A percentile compares a stretch with the other conserved stretches of the same genome.
Conservation (phyloP, 2,329 filamentous ascomycete genomes). For the Helminthosporium solani region DNA sequence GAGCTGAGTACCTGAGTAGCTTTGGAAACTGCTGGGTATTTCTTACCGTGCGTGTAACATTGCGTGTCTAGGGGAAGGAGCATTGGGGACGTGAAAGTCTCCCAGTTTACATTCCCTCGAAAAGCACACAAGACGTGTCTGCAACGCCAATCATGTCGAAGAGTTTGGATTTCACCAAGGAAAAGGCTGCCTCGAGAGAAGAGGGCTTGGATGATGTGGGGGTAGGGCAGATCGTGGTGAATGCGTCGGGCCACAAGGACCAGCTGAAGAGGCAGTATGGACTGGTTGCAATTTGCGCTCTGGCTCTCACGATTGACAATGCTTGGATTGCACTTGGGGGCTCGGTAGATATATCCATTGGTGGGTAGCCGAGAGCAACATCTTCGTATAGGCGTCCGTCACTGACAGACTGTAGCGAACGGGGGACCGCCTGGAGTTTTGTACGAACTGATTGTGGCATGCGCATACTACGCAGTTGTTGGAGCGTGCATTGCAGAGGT, state of each 20-base stretch:
- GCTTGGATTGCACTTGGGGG: conserved; percentile 66
- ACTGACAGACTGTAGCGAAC: conserved; percentile 11
- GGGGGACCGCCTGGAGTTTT: conserved; percentile 20
- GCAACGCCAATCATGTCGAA: background rate
- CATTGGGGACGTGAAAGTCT: too few relatives aligned
- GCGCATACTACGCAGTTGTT: conserved; percentile 17
- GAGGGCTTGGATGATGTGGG: conserved; percentile 1
- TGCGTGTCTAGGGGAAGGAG: too few relatives aligned
- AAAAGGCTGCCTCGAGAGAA: background rate
- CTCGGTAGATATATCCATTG: conserved; percentile 57
- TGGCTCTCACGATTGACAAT: conserved; percentile 59
- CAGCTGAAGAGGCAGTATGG: conserved; percentile 65
- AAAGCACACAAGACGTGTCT: too few relatives aligned
- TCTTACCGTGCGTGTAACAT: background rate
- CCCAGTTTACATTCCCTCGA: too few relatives aligned
- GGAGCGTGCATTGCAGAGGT: conserved; percentile 21
- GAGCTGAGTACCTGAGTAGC: too few relatives aligned
- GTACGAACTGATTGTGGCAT: conserved; percentile 21
- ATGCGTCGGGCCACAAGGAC: conserved; percentile 64
- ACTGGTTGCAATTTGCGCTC: conserved; percentile 59
- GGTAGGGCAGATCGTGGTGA: conserved; percentile 43
- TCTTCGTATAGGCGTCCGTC: background rate
- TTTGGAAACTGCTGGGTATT: background rate
- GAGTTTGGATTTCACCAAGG: background rate
- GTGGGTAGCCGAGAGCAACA: conserved; percentile 29